Percentiles rank a stretch among this genome's conserved stretches.
Evolutionary conservation across 805 yeast genomes (phyloP).

Genomic region (Danielia oregonensis): DNA sequence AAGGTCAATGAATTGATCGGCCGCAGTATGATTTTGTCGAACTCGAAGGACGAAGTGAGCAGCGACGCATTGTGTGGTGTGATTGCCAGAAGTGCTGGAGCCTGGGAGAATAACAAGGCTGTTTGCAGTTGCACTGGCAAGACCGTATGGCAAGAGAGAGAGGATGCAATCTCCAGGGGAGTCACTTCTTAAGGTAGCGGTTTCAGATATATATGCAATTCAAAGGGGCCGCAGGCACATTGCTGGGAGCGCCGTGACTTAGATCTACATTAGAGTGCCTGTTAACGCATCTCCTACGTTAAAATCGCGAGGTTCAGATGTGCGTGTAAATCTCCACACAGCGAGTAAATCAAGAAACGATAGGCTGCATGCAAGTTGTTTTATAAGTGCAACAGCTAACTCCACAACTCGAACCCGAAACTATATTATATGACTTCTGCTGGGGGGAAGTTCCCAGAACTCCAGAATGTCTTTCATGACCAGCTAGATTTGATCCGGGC

Average conservation of each 20-base stretch:
- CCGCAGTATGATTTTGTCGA: slow-evolving; percentile 53
- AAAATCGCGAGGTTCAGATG: too few relatives aligned
- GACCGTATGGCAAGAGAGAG: slow-evolving; percentile 92
- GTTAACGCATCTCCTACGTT: too few relatives aligned
- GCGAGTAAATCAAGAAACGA: too few relatives aligned
- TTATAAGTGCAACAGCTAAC: too few relatives aligned
- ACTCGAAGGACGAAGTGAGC: slow-evolving; percentile 34
- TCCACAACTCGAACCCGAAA: too few relatives aligned
- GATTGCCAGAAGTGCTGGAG: slow-evolving; percentile 94
- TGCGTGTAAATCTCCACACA: too few relatives aligned
- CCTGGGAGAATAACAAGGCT: slow-evolving; percentile 91
- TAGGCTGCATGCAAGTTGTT: too few relatives aligned
- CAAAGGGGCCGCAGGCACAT: too few relatives aligned
- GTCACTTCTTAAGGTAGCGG: slow-evolving; percentile 23
- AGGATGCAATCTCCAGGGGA: slow-evolving; percentile 67
- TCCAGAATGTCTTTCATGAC: slow-evolving; percentile 2
- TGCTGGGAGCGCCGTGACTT: too few relatives aligned
- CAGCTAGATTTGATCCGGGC: slow-evolving; percentile 11
- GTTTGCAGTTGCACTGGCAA: slow-evolving; percentile 95
- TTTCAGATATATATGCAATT: neutral
- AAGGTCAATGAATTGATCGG: slow-evolving; percentile 65
- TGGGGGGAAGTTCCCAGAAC: slow-evolving; percentile 3
- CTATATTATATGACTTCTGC: too few relatives aligned
- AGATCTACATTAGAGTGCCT: too few relatives aligned
- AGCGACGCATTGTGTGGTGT: slow-evolving; percentile 68